Evolutionary conservation across 2,329 filamentous ascomycete genomes (phyloP), one percentile per base, ranked within the genome.

Genomic region (Fusarium bactridioides): DNA sequence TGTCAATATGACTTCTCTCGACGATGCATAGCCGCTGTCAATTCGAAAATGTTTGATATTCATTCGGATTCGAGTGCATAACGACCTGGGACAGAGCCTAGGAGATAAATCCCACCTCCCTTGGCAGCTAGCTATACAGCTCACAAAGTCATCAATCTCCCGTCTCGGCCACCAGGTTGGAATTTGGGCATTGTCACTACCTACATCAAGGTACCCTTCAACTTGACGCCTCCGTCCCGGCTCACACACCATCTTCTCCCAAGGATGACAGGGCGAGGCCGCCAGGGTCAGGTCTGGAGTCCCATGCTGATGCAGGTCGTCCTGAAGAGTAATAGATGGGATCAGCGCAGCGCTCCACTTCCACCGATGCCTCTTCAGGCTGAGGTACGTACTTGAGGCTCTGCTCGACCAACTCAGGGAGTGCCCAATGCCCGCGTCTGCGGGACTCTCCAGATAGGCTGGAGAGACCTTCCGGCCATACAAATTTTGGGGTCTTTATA

Each of bases 361-460:
- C 53, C 40, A 31, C 57, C 29, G 44, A 56, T 67, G 56, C 56
- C 64, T 63, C 62, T 54, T 53, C 40, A 41, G 41, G 64, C 35
- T 23, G 21, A 31, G 47, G 61, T 63, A 70, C 61, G 61, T 70
- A 70, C 43, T 25, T 65, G 70, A 41, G 70, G 70, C 70, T 72
- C 69, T 59, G 51, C 61, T 66, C 15, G 18, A 19, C 15, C 37
- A 65, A 65, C 25, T 67, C 57, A 35, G 70, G 70, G 70, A 61
- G 53, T 41, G 15, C 27, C 44, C 56, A 25, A 51, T 44, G 31
- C 66, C 70, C 70, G 41, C 57, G 53, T 55, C 43, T 19, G 25
- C 27, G 15, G 51, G 48, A 25, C 38, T 21, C 37, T 35, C 23
- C 29, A 50, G 37, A 35, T 37, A 44, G 50, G 47, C 40, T 41